Conservation (phyloP, 768 basidiomycete species). For the Lactifluus volemus region DNA sequence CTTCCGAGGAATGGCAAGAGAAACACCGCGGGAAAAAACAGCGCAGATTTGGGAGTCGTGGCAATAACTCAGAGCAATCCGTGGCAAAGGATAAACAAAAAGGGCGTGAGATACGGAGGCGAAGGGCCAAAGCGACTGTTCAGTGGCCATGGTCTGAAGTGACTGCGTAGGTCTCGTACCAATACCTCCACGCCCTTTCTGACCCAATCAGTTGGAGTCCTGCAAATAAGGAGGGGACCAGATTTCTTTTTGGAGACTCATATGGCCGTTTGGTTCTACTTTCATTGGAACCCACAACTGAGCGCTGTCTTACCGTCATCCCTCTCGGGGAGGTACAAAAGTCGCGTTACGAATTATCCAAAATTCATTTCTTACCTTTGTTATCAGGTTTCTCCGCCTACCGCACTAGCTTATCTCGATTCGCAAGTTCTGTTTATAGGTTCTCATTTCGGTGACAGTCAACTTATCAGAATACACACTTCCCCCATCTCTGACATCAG, state of each 20-base stretch:
- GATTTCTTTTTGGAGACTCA: conserved; percentile 57
- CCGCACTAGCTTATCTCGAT: conserved; percentile 61
- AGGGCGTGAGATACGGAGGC: conserved; percentile 43
- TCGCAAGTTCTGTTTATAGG: conserved; percentile 68
- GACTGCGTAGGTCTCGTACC: conserved; percentile 43
- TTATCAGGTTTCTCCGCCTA: conserved; percentile 59
- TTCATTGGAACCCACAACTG: conserved; percentile 34
- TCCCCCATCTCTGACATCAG: conserved; percentile 35
- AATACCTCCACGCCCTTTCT: neutral
- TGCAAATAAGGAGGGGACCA: conserved; percentile 37
- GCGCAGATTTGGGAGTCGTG: conserved; percentile 42
- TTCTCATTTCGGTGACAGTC: conserved; percentile 76
- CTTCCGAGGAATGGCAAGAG: conserved; percentile 37
- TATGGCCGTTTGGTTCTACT: conserved; percentile 66
- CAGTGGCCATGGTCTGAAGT: conserved; percentile 75
- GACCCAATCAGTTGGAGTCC: conserved; percentile 38
- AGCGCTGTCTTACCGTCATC: conserved; percentile 40
- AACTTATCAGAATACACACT: conserved; percentile 52
- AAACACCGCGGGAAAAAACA: conserved; percentile 54
- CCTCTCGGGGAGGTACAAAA: conserved; percentile 64
- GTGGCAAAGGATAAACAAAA: conserved; percentile 51
- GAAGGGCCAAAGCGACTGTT: conserved; percentile 46
- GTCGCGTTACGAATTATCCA: neutral
- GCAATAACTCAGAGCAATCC: conserved; percentile 36
- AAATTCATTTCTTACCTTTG: conserved; percentile 7